These are phyloP conservation scores for Lithohypha guttulata DNA, from an alignment of 2,329 filamentous ascomycete species.

Conservation along the genomic window DNA sequence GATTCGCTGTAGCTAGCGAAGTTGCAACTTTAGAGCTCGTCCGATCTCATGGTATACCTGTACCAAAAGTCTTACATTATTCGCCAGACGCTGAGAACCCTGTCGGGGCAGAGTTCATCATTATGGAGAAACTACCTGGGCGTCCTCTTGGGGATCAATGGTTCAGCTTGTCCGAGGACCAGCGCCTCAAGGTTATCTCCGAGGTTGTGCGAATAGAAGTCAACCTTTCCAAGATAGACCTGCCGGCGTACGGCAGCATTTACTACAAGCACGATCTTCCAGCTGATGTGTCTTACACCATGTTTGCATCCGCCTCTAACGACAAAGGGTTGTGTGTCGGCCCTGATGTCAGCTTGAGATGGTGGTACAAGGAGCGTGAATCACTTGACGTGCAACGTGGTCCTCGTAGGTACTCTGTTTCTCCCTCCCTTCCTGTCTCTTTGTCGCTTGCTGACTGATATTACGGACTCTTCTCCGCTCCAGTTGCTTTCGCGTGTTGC, in stretches of 20 bases:
- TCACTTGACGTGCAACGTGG: neutral
- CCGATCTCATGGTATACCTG: conserved; percentile 25
- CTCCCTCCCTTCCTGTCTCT: neutral
- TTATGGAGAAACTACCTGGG: conserved; percentile 30
- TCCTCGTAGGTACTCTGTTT: conserved; percentile 6
- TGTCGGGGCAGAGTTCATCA: conserved; percentile 30
- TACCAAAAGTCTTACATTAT: conserved; percentile 29
- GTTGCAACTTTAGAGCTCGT: conserved; percentile 30
- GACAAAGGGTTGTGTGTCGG: conserved; percentile 1
- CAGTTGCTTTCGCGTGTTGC: neutral
- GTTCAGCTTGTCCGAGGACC: conserved; percentile 20
- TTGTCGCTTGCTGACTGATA: neutral
- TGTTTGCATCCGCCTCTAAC: neutral
- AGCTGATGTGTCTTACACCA: neutral
- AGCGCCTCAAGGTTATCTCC: conserved; percentile 6
- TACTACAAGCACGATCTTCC: conserved; percentile 2
- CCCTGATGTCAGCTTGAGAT: conserved; percentile 4
- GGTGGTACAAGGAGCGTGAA: neutral
- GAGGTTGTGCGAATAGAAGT: conserved; percentile 8
- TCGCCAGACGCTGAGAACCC: conserved; percentile 27
- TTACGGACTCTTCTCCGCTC: neutral
- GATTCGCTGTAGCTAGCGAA: conserved; percentile 27
- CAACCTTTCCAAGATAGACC: conserved; percentile 1
- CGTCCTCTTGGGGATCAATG: conserved; percentile 26
- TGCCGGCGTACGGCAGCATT: conserved; percentile 8